A percentile compares a stretch with the other conserved stretches of the same genome.
Conservation (phyloP, 768 basidiomycete species). For the Roridomyces roridus region DNA sequence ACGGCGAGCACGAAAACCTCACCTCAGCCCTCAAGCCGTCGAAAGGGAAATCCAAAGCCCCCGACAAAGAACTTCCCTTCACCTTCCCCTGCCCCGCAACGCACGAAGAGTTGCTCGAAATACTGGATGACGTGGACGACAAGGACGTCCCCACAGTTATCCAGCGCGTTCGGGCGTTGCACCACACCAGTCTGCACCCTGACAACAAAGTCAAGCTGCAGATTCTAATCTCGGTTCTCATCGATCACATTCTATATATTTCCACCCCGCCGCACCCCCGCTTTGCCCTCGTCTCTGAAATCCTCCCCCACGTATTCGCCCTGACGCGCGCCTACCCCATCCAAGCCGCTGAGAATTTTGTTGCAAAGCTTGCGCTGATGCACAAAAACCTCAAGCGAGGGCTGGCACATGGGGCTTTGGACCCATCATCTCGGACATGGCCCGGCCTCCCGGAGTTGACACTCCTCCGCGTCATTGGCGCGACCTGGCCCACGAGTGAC, state of each 20-base stretch:
- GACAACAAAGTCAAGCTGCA: slow-evolving; percentile 94
- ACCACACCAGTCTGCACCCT: slow-evolving; percentile 90
- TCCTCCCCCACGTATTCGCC: slow-evolving; percentile 80
- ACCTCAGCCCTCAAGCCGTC: slow-evolving; percentile 33
- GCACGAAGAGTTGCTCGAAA: slow-evolving; percentile 90
- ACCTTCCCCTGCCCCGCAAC: slow-evolving; percentile 89
- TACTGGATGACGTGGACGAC: slow-evolving; percentile 74
- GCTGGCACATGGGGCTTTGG: slow-evolving; percentile 69
- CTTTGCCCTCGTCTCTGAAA: slow-evolving; percentile 62
- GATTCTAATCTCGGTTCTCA: slow-evolving; percentile 74
- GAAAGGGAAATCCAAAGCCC: slow-evolving; percentile 40
- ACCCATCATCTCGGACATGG: slow-evolving; percentile 79
- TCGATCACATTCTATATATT: slow-evolving; percentile 88
- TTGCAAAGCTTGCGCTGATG: slow-evolving; percentile 86
- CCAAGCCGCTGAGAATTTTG: slow-evolving; percentile 77
- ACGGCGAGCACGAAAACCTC: slow-evolving; percentile 53
- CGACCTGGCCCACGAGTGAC: slow-evolving; percentile 94
- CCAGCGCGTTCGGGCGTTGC: slow-evolving; percentile 87
- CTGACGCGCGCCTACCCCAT: slow-evolving; percentile 85
- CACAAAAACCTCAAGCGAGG: slow-evolving; percentile 92
- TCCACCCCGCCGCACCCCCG: slow-evolving; percentile 67
- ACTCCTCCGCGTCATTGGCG: slow-evolving; percentile 80
- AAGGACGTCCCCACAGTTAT: slow-evolving; percentile 80
- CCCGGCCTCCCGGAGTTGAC: slow-evolving; percentile 84
- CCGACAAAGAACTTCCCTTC: slow-evolving; percentile 78